Conservation (phyloP, 768 basidiomycete genomes). For the Paxillus rubicundulus region DNA sequence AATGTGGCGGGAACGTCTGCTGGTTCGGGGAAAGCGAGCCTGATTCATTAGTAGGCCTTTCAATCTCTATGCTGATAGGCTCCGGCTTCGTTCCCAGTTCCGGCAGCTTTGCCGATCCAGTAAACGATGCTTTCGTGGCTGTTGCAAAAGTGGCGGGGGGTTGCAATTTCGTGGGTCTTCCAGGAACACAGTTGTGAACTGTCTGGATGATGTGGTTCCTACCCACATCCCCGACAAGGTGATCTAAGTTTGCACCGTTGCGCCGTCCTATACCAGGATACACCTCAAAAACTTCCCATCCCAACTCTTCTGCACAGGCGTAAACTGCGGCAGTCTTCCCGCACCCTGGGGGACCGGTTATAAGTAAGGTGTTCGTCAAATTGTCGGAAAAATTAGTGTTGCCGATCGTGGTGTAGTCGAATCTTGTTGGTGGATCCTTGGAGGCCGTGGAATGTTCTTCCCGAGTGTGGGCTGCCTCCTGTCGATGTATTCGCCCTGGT, state of each 20-base stretch:
- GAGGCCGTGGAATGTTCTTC: neutral
- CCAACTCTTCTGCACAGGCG: conserved; percentile 90
- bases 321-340: conserved; percentile 95
- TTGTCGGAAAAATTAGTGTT: conserved; percentile 37
- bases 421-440: conserved; percentile 1
- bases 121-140: conserved; percentile 1
- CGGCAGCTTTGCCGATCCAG: neutral
- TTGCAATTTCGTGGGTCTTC: conserved; percentile 5
- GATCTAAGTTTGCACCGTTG: conserved; percentile 71
- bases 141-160: conserved; percentile 15
- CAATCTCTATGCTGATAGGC: conserved; percentile 24
- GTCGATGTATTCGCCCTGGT: conserved; percentile 16
- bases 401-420: conserved; percentile 6
- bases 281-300: conserved; percentile 96
- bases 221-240: conserved; percentile 87
- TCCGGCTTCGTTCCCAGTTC: conserved; percentile 16
- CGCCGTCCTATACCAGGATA: conserved; percentile 94
- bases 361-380: conserved; percentile 83
- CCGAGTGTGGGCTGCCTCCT: conserved; percentile 1
- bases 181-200: conserved; percentile 13
- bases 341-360: conserved; percentile 76
- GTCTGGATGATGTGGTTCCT: conserved; percentile 81
- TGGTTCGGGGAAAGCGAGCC: conserved; percentile 2
- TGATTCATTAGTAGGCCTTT: conserved; percentile 3
- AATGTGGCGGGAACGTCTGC: neutral